phyloP scores from a whole-genome alignment of 2,329 filamentous ascomycete genomes.

The Exophiala dermatitidis region DNA sequence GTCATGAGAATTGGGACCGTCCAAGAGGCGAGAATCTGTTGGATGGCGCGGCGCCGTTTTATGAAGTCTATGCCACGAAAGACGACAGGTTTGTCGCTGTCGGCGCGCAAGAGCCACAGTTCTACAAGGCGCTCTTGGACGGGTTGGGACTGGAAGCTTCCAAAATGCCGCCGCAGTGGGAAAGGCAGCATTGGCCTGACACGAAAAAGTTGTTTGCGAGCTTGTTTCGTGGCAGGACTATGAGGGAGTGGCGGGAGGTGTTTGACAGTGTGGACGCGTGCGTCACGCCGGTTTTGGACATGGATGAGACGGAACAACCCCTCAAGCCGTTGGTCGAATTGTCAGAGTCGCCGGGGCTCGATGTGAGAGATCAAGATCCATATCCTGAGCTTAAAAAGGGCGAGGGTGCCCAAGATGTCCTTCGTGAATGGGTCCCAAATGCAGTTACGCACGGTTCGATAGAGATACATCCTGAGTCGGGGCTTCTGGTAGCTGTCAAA shows the following conservation, averaged over 20 bases:
- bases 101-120: slow-evolving; percentile 79
- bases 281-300: slow-evolving; percentile 75
- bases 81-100: slow-evolving; percentile 75
- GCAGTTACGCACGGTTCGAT: background rate
- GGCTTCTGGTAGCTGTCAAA: slow-evolving; percentile 1
- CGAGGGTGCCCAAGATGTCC: slow-evolving; percentile 6
- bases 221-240: slow-evolving; percentile 61
- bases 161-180: slow-evolving; percentile 44
- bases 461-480: slow-evolving; percentile 4
- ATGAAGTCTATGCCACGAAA: slow-evolving; percentile 77
- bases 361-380: slow-evolving; percentile 37
- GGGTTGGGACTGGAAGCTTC: slow-evolving; percentile 51
- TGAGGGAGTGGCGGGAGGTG: slow-evolving; percentile 70
- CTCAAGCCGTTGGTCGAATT: slow-evolving; percentile 45
- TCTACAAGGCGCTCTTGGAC: slow-evolving; percentile 61
- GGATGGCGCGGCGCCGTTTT: slow-evolving; percentile 80
- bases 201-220: slow-evolving; percentile 54
- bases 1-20: slow-evolving; percentile 54
- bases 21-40: slow-evolving; percentile 70
- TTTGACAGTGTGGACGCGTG: slow-evolving; percentile 91
- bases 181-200: slow-evolving; percentile 59
- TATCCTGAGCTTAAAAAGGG: slow-evolving; percentile 17
- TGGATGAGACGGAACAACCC: slow-evolving; percentile 58
- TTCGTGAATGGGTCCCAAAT: slow-evolving; percentile 10
- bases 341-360: slow-evolving; percentile 59